Evolutionary conservation across 1,284 basidiomycete genomes (phyloP).

Genomic region (Tilletia horrida): DNA sequence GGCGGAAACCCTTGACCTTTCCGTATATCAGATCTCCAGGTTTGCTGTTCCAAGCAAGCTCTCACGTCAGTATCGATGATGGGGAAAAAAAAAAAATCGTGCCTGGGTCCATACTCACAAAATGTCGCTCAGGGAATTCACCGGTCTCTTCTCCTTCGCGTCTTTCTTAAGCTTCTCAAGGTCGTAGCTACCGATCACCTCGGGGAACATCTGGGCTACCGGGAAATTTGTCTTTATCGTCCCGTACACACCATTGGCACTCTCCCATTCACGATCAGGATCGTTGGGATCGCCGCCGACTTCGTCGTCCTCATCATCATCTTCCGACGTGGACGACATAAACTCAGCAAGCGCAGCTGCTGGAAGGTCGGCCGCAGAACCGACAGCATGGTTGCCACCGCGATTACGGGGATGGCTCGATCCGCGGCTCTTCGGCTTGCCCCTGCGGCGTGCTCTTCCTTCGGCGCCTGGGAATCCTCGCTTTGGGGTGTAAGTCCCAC

Average conservation of each 20-base stretch:
- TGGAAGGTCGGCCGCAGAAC: too few relatives aligned
- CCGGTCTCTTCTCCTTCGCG: background rate
- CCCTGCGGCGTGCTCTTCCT: too few relatives aligned
- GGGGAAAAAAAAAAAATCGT: background rate
- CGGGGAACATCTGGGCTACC: background rate
- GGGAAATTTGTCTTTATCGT: constrained; percentile 7
- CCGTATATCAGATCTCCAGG: constrained; percentile 2
- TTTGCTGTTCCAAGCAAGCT: background rate
- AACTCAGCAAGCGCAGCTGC: background rate
- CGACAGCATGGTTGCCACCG: too few relatives aligned
- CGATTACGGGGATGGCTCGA: too few relatives aligned
- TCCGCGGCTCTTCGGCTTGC: too few relatives aligned
- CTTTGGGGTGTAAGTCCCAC: too few relatives aligned
- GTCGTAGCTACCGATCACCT: background rate
- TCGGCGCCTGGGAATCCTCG: too few relatives aligned
- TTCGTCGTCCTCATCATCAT: background rate
- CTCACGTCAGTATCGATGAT: background rate
- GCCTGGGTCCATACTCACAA: background rate
- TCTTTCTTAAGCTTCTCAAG: too few relatives aligned
- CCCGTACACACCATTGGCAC: background rate
- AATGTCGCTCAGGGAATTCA: background rate
- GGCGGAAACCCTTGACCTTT: background rate
- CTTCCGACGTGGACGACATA: background rate
- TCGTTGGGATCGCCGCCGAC: background rate
- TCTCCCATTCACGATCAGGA: background rate